Evolutionary conservation across 2,329 filamentous ascomycete species (phyloP), one percentile per base, ranked within the genome.

Genomic region (Didymosphaeria variabile): DNA sequence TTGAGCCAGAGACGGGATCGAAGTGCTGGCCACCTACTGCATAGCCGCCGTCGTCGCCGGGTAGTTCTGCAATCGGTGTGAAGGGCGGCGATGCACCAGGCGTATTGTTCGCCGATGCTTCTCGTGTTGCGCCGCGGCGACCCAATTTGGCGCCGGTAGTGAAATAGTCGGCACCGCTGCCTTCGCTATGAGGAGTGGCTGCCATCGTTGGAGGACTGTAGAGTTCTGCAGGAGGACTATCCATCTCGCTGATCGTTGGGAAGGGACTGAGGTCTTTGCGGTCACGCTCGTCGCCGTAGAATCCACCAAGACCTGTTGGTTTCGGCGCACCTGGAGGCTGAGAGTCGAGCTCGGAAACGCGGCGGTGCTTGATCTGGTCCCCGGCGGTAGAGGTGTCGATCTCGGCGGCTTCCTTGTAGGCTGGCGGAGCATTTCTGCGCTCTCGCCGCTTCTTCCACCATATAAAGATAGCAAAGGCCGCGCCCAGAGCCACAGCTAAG

Each of bases 331-430:
- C 60, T 2, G 69, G 67, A 21, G 65, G 46, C 12, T 75, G 68
- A 2, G 74, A 76, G n/a, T 74, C 73, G n/a, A 77, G 72, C 50
- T 78, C 76, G 13, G 72, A 76, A 31, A 75, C 61, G 26, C 72
- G 72, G 29, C 71, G 72, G 50, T 71, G 62, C 56, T 75, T 77
- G 59, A 74, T 61, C 62, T 77, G 68, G 19, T 67, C 60, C 10
- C 67, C 73, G 10, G 70, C 72, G n/a, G 55, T 47, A 0, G 61
- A 65, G 6, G 74, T 75, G 47, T 75, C 73, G n/a, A 76, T 71
- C 6, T 75, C 73, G 9, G 61, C 59, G 0, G 66, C 57, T 45
- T 68, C 59, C 5, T 69, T 45, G 44, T 63, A 56, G 21, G 45
- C 49, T 50, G 51, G 38, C 44, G 36, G 52, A 2, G 61, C 42